phyloP scores from a whole-genome alignment of 169 alveolate species.

The Eimeria sp. region DNA sequence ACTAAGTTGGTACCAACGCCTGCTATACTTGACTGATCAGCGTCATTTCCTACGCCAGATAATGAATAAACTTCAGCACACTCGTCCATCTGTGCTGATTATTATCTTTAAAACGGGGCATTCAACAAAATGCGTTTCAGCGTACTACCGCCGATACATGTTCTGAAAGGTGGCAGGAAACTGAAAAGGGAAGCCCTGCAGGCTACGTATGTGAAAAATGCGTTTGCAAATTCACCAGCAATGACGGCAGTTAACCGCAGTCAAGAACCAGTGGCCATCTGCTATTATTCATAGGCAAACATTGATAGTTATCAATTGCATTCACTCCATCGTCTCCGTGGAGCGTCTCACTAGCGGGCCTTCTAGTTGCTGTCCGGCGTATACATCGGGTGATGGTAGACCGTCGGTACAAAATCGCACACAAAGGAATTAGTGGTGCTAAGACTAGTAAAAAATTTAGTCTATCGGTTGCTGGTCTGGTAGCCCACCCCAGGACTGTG shows the following conservation, averaged over 20 bases:
- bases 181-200: conserved; percentile 7
- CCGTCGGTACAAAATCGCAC: not conserved
- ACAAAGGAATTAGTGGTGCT: not conserved
- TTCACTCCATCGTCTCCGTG: not conserved
- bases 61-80: not conserved
- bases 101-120: not conserved
- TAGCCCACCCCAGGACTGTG: conserved; percentile 87
- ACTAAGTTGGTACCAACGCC: not conserved
- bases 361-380: not conserved
- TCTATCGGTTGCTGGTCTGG: conserved; percentile 71
- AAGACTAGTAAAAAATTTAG: not conserved
- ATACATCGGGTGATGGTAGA: not conserved
- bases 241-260: not conserved
- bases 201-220: not conserved
- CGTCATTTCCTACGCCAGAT: not conserved
- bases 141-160: not conserved
- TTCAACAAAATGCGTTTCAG: not conserved
- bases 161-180: not conserved
- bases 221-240: not conserved
- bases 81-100: not conserved
- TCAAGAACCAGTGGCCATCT: not conserved
- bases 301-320: not conserved
- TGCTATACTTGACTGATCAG: not conserved
- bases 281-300: not conserved
- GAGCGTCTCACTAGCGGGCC: not conserved